A percentile compares a stretch with the other conserved stretches of the same genome.
Evolutionary conservation across 257 asterid species (phyloP).

Genomic region (Prunella vulgaris): DNA sequence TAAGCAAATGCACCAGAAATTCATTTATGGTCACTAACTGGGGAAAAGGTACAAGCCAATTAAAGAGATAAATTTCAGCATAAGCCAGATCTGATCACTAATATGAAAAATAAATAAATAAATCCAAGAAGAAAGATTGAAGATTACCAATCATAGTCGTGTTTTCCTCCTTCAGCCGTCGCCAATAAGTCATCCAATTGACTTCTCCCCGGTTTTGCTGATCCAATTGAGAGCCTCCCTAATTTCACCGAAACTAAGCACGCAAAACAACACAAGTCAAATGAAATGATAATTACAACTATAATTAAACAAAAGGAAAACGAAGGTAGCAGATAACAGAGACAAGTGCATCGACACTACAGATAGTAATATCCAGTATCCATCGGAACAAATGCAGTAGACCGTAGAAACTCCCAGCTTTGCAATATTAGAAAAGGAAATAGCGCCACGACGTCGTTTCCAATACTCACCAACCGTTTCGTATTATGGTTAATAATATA

Average conservation of each 20-base stretch:
- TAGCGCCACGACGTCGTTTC: constrained; percentile 22
- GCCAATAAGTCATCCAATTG: constrained; percentile 48
- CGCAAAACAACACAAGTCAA: constrained; percentile 15
- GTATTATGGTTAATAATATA: constrained; percentile 10
- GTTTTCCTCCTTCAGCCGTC: constrained; percentile 50
- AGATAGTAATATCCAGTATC: background rate
- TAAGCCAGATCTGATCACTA: constrained; percentile 31
- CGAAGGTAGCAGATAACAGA: background rate
- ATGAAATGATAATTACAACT: background rate
- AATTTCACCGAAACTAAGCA: constrained; percentile 39
- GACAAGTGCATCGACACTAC: background rate
- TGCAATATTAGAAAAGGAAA: background rate
- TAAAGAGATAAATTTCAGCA: constrained; percentile 5
- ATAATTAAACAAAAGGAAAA: background rate
- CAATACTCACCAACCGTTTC: background rate
- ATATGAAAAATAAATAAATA: background rate
- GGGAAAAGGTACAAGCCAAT: constrained; percentile 5
- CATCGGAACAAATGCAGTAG: background rate
- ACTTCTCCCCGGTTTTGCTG: constrained; percentile 39
- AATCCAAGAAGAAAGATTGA: background rate
- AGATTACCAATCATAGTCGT: constrained; percentile 60
- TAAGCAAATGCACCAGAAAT: background rate
- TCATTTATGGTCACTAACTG: background rate
- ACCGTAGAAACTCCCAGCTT: background rate
- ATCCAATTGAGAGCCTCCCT: constrained; percentile 59